Evolutionary conservation across 2,329 filamentous ascomycete species (phyloP).

Genomic region (Epichloe festucae): DNA sequence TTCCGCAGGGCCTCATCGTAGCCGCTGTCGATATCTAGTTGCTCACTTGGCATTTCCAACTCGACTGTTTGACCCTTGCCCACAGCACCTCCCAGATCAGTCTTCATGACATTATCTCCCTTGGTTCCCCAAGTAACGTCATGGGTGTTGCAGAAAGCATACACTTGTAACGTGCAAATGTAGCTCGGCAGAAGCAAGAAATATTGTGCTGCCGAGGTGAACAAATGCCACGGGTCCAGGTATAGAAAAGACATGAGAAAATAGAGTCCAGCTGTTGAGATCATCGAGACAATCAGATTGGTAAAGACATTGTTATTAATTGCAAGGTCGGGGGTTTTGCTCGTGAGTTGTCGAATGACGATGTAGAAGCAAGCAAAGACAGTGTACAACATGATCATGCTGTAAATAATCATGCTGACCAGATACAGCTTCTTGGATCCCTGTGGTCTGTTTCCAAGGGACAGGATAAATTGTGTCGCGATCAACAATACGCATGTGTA

Average conservation of each 20-base stretch:
- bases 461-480: slow-evolving; percentile 89
- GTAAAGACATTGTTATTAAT: slow-evolving; percentile 87
- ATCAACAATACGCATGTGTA: slow-evolving; percentile 83
- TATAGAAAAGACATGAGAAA: slow-evolving; percentile 95
- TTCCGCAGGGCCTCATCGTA: slow-evolving; percentile 97
- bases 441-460: slow-evolving; percentile 90
- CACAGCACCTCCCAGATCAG: slow-evolving; percentile 78
- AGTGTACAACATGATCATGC: slow-evolving; percentile 91
- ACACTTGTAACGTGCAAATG: slow-evolving; percentile 95
- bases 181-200: slow-evolving; percentile 85
- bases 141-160: slow-evolving; percentile 98
- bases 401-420: slow-evolving; percentile 77
- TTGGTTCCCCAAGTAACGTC: slow-evolving; percentile 99
- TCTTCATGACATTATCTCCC: slow-evolving; percentile 85
- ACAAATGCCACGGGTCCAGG: slow-evolving; percentile 97
- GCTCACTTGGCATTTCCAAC: slow-evolving; percentile 93
- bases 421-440: slow-evolving; percentile 87
- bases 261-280: slow-evolving; percentile 84
- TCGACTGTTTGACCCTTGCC: slow-evolving; percentile 73
- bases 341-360: slow-evolving; percentile 64
- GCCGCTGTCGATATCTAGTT: slow-evolving; percentile 93
- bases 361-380: slow-evolving; percentile 84
- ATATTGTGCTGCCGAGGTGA: slow-evolving; percentile 84
- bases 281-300: slow-evolving; percentile 82
- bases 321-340: slow-evolving; percentile 31